A percentile compares a stretch with the other conserved stretches of the same genome.
Conservation (phyloP, 148 eudicot genomes). For the Salicornia ramosissima region DNA sequence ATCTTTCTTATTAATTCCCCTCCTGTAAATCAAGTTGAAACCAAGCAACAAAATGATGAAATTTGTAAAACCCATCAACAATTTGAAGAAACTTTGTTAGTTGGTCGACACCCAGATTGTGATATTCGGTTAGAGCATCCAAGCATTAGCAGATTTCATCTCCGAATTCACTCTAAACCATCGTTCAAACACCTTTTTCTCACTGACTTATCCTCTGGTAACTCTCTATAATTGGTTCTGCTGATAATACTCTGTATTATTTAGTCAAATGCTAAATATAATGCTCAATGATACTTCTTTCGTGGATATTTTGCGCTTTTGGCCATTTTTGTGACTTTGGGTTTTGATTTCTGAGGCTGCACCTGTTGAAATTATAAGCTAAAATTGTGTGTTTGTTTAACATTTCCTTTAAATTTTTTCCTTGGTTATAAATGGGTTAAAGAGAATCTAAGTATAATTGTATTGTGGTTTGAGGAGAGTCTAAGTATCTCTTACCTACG, state of each 20-base stretch:
- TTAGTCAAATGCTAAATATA: neutral
- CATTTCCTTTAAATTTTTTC: neutral
- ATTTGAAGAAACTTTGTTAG: conserved; percentile 47
- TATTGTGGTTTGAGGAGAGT: no score
- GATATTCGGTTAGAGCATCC: conserved; percentile 81
- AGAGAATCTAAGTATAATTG: neutral
- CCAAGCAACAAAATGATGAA: conserved; percentile 2
- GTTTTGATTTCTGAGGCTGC: neutral
- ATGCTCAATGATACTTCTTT: neutral
- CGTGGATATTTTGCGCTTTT: no score
- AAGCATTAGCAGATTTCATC: conserved; percentile 86
- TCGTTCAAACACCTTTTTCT: conserved; percentile 40
- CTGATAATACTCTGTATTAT: neutral
- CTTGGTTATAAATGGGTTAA: neutral
- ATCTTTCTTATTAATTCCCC: conserved; percentile 57
- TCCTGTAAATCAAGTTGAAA: conserved; percentile 17
- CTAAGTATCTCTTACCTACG: neutral
- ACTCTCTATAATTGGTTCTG: neutral
- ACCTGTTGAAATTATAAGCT: neutral
- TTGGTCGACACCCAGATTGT: conserved; percentile 87
- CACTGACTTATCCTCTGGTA: conserved; percentile 75
- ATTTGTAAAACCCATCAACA: conserved; percentile 28
- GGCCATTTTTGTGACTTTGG: neutral
- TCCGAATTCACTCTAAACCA: conserved; percentile 57
- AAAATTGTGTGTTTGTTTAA: conserved; percentile 4